Conservation (phyloP, 441 rosid genomes). For the Populus hybrid region DNA sequence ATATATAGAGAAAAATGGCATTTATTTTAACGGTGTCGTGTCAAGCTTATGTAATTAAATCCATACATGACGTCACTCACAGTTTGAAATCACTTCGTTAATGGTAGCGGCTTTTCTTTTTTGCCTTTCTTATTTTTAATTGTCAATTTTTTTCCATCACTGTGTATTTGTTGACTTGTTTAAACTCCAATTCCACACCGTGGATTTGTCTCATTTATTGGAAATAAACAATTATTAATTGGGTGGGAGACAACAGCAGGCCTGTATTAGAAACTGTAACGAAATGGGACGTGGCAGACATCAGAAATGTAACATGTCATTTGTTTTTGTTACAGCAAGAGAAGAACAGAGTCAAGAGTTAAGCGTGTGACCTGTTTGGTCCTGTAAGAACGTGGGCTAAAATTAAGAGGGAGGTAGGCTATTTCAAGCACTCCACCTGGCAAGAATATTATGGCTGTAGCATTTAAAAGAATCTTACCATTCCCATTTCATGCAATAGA, state of each 20-base stretch:
- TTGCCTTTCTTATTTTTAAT: not conserved
- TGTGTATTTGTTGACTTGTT: not conserved
- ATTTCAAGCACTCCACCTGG: too few species aligned
- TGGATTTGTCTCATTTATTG: not conserved
- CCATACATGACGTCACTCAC: slow-evolving; percentile 9
- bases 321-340: not conserved
- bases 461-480: not conserved
- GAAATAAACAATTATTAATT: not conserved
- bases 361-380: not conserved
- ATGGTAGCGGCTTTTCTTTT: not conserved
- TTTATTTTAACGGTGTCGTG: not conserved
- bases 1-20: slow-evolving; percentile 20
- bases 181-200: not conserved
- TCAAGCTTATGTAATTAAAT: not conserved
- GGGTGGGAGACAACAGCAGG: not conserved
- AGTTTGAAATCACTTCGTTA: slow-evolving; percentile 7
- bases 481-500: not conserved
- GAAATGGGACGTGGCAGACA: not conserved
- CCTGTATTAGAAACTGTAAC: not conserved
- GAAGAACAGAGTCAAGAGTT: not conserved
- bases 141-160: not conserved
- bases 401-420: too few species aligned
- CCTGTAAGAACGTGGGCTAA: not conserved
- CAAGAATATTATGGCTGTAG: not conserved
- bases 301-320: not conserved